Percentiles rank a stretch among this genome's conserved stretches.
Evolutionary conservation across 2,329 filamentous ascomycete species (phyloP).

Genomic region (Coleophoma eucalyptorum): DNA sequence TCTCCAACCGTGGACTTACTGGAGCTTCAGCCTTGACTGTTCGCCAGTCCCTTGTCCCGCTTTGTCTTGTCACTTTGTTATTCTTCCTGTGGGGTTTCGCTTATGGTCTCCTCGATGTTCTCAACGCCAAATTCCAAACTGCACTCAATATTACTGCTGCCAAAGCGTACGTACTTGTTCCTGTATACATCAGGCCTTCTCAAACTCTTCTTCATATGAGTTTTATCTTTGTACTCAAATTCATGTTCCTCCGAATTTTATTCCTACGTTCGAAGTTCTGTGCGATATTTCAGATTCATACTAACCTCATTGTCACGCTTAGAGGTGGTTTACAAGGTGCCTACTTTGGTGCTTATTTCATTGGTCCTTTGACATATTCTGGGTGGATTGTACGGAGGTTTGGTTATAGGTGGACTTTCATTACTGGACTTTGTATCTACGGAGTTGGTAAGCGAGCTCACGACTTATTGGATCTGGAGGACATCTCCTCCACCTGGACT

Average conservation of each 20-base stretch:
- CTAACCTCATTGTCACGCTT: no score
- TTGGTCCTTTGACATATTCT: conserved; percentile 63
- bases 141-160: conserved; percentile 28
- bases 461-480: conserved; percentile 50
- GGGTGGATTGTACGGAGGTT: conserved; percentile 62
- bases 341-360: conserved; percentile 55
- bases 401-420: conserved; percentile 61
- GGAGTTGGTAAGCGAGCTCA: conserved; percentile 44
- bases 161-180: background rate
- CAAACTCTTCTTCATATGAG: no score
- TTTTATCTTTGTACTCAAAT: no score
- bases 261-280: no score
- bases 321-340: conserved; percentile 15
- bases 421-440: conserved; percentile 64
- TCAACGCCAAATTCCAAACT: conserved; percentile 36
- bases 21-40: conserved; percentile 36
- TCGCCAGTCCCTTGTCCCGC: conserved; percentile 36
- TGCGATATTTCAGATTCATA: no score
- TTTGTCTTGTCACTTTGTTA: conserved; percentile 40
- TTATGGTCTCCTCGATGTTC: conserved; percentile 36
- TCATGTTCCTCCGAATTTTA: no score
- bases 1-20: conserved; percentile 17
- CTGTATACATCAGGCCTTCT: no score
- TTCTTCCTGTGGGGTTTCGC: conserved; percentile 48
- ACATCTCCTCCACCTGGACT: no score